phyloP scores from a whole-genome alignment of 129 eudicot genomes.

The Arctium lappa region DNA sequence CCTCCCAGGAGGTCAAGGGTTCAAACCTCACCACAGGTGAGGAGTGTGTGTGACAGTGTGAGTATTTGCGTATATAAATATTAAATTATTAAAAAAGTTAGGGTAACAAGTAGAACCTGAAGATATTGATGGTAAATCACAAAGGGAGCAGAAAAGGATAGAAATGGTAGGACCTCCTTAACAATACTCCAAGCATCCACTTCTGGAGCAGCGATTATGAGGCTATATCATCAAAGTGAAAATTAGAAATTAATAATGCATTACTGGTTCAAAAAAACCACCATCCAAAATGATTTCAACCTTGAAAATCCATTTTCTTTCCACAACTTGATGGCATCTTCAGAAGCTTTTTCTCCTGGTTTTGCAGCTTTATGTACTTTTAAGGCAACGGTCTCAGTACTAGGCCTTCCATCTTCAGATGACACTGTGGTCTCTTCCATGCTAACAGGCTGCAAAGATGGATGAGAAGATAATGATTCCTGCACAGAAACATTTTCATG shows the following conservation, averaged over 20 bases:
- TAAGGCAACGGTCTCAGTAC: conserved; percentile 19
- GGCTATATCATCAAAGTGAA: conserved; percentile 38
- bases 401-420: conserved; percentile 26
- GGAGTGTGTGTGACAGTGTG: too few relatives aligned
- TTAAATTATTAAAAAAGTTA: neutral
- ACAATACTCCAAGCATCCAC: conserved; percentile 80
- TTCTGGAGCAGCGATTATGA: conserved; percentile 81
- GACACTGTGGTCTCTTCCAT: conserved; percentile 42
- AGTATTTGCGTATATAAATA: too few relatives aligned
- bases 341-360: conserved; percentile 79
- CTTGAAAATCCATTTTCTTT: conserved; percentile 91
- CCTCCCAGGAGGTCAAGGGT: too few relatives aligned
- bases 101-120: conserved; percentile 48
- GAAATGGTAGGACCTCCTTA: conserved; percentile 73
- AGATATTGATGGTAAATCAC: conserved; percentile 87
- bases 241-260: neutral
- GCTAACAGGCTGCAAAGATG: conserved; percentile 26
- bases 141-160: conserved; percentile 88
- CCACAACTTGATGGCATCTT: conserved; percentile 62
- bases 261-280: neutral
- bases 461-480: conserved; percentile 34
- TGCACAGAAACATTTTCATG: conserved; percentile 19
- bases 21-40: too few relatives aligned
- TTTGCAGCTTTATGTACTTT: conserved; percentile 47
- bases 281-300: conserved; percentile 26